Base-by-base conservation (phyloP, 2,329 filamentous ascomycete genomes). In the Pseudogymnoascus sp. region DNA sequence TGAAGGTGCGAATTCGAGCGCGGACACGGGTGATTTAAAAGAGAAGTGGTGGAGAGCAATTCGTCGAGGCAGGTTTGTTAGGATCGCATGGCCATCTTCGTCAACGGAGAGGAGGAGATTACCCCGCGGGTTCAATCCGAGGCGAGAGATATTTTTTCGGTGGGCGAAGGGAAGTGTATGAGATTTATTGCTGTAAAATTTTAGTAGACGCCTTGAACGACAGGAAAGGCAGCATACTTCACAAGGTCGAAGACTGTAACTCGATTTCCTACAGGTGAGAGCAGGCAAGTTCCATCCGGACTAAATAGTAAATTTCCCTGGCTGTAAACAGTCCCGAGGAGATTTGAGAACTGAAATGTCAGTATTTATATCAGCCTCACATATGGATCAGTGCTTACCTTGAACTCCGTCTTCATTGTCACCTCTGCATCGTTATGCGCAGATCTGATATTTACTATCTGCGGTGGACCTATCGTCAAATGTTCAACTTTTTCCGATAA, bases 361-460 rank as follows among this genome's bases (percentile, higher is more conserved):
- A 78, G 63, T 45, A 59, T 21, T 23, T 43, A 55, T 40, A 8
- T 18, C 18, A 43, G 3, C 1, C 16, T 49, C 41, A 28, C 8
- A 12, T 8, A 40, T 35, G 23, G 4, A 16, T 14, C 2, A 2
- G 5, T 23, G 12, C 76, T 66, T 78, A 96, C 93, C 87, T 95
- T 96, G 77, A 97, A 99, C 79, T 97, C 93, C 69, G 93, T 97
- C 89, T 97, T 99, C 95, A 99, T 99, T 75, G 77, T 86, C 67
- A 70, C 68, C 69, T 67, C 63, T 68, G 60, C 61, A 66, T 65
- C 61, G 63, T 63, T 67, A 69, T 72, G 59, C 65, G 65, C 59
- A 55, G 55, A 61, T 41, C 63, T 55, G 60, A 52, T 33, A 43
- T 33, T 61, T 61, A 23, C 37, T 61, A 43, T 35, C 45, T 41